Conservation (phyloP, 2,329 filamentous ascomycete species). For the Botrytis elliptica region DNA sequence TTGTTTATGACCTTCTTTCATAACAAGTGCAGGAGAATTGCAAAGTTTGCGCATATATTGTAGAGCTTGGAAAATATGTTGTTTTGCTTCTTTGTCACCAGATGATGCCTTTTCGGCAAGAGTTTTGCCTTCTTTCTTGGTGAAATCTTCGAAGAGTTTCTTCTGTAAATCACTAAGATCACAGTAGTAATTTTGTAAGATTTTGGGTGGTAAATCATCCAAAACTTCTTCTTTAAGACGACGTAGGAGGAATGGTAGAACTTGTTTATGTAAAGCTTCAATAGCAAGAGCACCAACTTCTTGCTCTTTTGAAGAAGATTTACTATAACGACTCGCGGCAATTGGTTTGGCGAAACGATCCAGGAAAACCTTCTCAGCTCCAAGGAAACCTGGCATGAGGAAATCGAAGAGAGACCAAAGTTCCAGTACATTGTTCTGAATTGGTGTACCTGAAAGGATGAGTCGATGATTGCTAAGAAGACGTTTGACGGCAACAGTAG, state of each 20-base stretch:
- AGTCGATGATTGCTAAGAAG: constrained; percentile 89
- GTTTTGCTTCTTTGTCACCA: constrained; percentile 89
- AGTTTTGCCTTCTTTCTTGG: constrained; percentile 86
- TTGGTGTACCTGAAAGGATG: constrained; percentile 94
- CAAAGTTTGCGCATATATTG: constrained; percentile 99
- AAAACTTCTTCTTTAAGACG: constrained; percentile 97
- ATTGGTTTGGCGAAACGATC: constrained; percentile 91
- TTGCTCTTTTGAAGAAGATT: constrained; percentile 97
- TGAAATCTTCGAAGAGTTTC: constrained; percentile 95
- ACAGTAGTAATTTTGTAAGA: constrained; percentile 98
- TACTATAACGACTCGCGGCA: constrained; percentile 88
- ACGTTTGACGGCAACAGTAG: constrained; percentile 87
- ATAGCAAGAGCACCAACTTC: constrained; percentile 95
- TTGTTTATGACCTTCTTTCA: constrained; percentile 88
- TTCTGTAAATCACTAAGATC: constrained; percentile 93
- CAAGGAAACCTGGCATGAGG: constrained; percentile 96
- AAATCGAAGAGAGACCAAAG: constrained; percentile 99
- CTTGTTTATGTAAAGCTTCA: constrained; percentile 97
- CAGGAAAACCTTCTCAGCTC: constrained; percentile 90
- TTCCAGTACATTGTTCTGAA: constrained; percentile 96
- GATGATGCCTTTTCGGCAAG: constrained; percentile 79
- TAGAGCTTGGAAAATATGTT: constrained; percentile 97
- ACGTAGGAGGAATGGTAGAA: constrained; percentile 90
- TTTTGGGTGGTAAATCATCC: constrained; percentile 95
- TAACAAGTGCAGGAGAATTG: constrained; percentile 93